phyloP scores from a whole-genome alignment of 805 yeast species.

The Spathaspora hagerdaliae region DNA sequence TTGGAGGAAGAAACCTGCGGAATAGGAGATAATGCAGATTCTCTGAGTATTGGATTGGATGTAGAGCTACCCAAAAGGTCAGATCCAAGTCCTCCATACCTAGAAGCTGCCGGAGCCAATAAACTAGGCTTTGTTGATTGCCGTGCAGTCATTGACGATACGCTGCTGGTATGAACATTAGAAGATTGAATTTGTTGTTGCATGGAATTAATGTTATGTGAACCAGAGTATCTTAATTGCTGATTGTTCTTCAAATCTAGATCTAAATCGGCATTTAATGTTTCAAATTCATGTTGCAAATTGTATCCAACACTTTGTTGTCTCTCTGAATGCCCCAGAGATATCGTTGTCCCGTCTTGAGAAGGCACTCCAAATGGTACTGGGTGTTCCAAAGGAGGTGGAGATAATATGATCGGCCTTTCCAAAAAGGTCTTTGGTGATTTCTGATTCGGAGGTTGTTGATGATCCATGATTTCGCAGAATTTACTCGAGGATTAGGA shows the following conservation, averaged over 20 bases:
- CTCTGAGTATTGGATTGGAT: conserved; percentile 4
- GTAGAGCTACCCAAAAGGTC: conserved; percentile 4
- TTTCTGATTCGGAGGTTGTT: neutral
- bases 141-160: neutral
- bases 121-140: conserved; percentile 2
- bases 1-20: neutral
- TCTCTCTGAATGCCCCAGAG: conserved; percentile 16
- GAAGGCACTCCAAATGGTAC: neutral
- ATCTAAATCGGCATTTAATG: conserved; percentile 43
- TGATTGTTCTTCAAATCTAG: conserved; percentile 30
- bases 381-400: conserved; percentile 34
- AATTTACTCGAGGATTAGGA: no score
- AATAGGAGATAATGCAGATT: conserved; percentile 5
- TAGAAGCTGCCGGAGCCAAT: conserved; percentile 13
- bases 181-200: neutral
- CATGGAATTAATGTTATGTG: neutral
- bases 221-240: neutral
- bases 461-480: conserved; percentile 4
- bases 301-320: conserved; percentile 44
- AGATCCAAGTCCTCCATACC: neutral
- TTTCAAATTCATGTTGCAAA: conserved; percentile 44
- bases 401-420: conserved; percentile 39
- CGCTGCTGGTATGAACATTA: neutral
- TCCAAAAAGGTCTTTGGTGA: conserved; percentile 10
- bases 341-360: neutral